These are phyloP conservation scores for Aureobasidium uvarum DNA, from an alignment of 2,329 filamentous ascomycete species.

Conservation along the genomic window DNA sequence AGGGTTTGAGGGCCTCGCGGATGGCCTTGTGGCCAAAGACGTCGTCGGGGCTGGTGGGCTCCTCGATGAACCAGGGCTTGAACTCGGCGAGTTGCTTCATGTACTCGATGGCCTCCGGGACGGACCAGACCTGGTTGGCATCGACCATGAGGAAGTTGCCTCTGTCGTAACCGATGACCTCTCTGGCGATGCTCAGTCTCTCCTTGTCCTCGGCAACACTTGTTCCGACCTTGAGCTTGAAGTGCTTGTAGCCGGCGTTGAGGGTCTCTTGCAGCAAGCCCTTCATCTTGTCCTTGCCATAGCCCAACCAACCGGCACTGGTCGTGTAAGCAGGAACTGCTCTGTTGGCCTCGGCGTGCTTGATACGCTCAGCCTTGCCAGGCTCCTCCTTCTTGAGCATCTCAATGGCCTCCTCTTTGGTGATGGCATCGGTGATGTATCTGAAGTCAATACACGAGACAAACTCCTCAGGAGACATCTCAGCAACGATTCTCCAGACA, in stretches of 20 bases:
- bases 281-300: constrained; percentile 84
- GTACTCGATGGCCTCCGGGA: constrained; percentile 82
- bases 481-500: constrained; percentile 84
- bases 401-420: constrained; percentile 74
- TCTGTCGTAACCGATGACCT: constrained; percentile 76
- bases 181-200: constrained; percentile 69
- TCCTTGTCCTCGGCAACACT: constrained; percentile 68
- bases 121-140: constrained; percentile 89
- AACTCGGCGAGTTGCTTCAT: constrained; percentile 81
- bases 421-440: constrained; percentile 92
- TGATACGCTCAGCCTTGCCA: constrained; percentile 68
- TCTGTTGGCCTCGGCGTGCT: constrained; percentile 68
- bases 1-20: constrained; percentile 71
- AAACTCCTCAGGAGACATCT: constrained; percentile 85
- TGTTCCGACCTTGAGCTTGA: constrained; percentile 87
- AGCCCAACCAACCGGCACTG: constrained; percentile 87
- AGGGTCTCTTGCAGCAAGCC: constrained; percentile 70
- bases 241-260: constrained; percentile 73
- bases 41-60: constrained; percentile 87
- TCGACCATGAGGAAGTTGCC: constrained; percentile 90
- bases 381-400: constrained; percentile 65
- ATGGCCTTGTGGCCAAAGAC: constrained; percentile 85
- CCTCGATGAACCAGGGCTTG: constrained; percentile 92
- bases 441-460: constrained; percentile 89
- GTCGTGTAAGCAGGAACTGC: constrained; percentile 92